Conservation (phyloP, 2,329 filamentous ascomycete genomes). For the Coleophoma cylindrospora region DNA sequence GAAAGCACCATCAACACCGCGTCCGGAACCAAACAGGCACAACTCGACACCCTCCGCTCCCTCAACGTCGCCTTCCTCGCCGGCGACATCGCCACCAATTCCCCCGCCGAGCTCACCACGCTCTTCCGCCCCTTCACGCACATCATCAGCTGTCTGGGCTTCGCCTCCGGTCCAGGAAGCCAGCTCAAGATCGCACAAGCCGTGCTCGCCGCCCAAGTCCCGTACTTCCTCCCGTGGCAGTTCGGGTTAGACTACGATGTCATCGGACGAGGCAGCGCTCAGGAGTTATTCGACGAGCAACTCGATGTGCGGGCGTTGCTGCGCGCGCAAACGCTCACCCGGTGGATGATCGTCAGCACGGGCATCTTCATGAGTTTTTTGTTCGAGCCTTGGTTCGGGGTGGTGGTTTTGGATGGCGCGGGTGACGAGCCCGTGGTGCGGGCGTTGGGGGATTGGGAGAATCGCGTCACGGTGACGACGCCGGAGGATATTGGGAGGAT, state of each 20-base stretch:
- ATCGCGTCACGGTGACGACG: slow-evolving; percentile 56
- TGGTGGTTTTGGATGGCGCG: slow-evolving; percentile 45
- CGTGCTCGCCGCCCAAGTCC: slow-evolving; percentile 42
- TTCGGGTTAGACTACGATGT: slow-evolving; percentile 68
- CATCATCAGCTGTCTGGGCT: slow-evolving; percentile 58
- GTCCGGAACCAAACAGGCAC: slow-evolving; percentile 36
- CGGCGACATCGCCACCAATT: slow-evolving; percentile 28
- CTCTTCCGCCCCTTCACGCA: slow-evolving; percentile 44
- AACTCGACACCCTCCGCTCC: slow-evolving; percentile 31
- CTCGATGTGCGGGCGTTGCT: slow-evolving; percentile 50
- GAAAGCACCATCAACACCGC: slow-evolving; percentile 36
- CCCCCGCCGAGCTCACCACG: slow-evolving; percentile 31
- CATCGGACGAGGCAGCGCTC: slow-evolving; percentile 52
- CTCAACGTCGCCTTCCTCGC: slow-evolving; percentile 15
- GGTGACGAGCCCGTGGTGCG: slow-evolving; percentile 30
- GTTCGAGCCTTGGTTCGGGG: slow-evolving; percentile 57
- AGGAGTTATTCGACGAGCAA: slow-evolving; percentile 66
- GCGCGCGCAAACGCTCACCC: slow-evolving; percentile 37
- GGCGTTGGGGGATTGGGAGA: slow-evolving; percentile 58
- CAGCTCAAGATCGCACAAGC: slow-evolving; percentile 54
- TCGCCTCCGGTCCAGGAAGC: slow-evolving; percentile 47
- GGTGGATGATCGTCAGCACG: slow-evolving; percentile 63
- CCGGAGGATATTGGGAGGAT: slow-evolving; percentile 58
- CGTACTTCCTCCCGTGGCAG: slow-evolving; percentile 65
- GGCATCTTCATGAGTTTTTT: slow-evolving; percentile 69